Conservation (phyloP, 1,284 basidiomycete genomes). For the Malassezia obtusa region DNA sequence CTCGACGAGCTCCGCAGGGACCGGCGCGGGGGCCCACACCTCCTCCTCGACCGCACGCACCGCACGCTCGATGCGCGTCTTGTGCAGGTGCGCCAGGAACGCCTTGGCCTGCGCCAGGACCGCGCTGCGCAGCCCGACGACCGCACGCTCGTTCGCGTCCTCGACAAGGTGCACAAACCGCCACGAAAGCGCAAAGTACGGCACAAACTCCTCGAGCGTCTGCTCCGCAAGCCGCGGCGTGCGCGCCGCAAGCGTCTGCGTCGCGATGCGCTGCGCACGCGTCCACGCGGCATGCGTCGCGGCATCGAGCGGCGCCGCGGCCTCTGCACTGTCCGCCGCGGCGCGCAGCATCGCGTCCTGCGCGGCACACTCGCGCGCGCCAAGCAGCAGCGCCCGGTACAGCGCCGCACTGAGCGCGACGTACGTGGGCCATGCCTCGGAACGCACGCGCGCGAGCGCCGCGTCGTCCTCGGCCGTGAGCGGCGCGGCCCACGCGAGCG, state of each 20-base stretch:
- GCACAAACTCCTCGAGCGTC: conserved; percentile 64
- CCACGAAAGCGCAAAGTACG: conserved; percentile 76
- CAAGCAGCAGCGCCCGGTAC: conserved; percentile 5
- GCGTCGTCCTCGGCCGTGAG: neutral
- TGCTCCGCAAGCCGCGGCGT: conserved; percentile 61
- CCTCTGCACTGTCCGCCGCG: neutral
- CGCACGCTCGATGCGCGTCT: conserved; percentile 66
- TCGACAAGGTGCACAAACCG: conserved; percentile 78
- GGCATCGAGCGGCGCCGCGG: neutral
- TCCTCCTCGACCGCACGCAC: conserved; percentile 87
- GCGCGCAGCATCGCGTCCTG: neutral
- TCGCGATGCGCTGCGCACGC: neutral
- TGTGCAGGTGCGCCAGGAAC: conserved; percentile 78
- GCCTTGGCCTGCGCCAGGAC: conserved; percentile 61
- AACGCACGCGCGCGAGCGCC: neutral
- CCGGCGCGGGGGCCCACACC: conserved; percentile 72
- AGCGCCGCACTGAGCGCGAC: neutral
- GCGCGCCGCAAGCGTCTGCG: conserved; percentile 56
- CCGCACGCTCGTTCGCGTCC: conserved; percentile 73
- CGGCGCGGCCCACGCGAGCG: neutral
- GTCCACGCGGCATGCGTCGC: conserved; percentile 7
- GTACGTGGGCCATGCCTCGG: conserved; percentile 2
- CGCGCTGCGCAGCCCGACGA: conserved; percentile 63
- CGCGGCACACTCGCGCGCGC: neutral
- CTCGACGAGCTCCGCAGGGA: conserved; percentile 60